Conservation (phyloP, 768 basidiomycete species). For the Lentinula sp. region DNA sequence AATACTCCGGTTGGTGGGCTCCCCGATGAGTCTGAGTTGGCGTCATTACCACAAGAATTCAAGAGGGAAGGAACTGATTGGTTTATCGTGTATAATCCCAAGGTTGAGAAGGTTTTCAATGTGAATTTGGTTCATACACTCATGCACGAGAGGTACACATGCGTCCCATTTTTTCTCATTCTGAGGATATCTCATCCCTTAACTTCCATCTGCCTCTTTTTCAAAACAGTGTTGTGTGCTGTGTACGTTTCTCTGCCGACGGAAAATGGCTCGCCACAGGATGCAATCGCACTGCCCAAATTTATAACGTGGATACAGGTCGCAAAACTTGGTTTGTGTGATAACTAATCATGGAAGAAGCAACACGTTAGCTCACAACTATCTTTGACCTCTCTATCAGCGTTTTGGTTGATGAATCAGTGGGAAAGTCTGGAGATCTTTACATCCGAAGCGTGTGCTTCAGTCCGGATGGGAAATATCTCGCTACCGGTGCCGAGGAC, state of each 20-base stretch:
- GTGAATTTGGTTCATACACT: conserved; percentile 79
- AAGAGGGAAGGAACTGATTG: conserved; percentile 80
- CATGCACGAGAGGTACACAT: conserved; percentile 78
- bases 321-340: conserved; percentile 63
- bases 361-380: conserved; percentile 16
- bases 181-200: not conserved
- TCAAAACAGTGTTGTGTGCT: conserved; percentile 55
- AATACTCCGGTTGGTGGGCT: conserved; percentile 24
- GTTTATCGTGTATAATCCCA: conserved; percentile 85
- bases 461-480: conserved; percentile 86
- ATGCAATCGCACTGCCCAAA: conserved; percentile 93
- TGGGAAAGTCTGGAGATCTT: conserved; percentile 57
- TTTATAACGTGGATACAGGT: conserved; percentile 89
- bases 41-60: conserved; percentile 43
- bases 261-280: conserved; percentile 92
- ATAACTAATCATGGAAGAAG: not conserved
- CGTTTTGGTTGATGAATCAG: conserved; percentile 55
- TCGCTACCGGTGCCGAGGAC: conserved; percentile 96
- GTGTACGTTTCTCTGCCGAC: conserved; percentile 90
- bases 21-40: conserved; percentile 43
- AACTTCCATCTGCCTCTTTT: not conserved
- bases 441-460: conserved; percentile 86
- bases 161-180: not conserved
- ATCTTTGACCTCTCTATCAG: conserved; percentile 22
- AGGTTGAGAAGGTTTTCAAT: conserved; percentile 72